Conservation (phyloP, 2,329 filamentous ascomycete species). For the Chaetomium strumarium region DNA sequence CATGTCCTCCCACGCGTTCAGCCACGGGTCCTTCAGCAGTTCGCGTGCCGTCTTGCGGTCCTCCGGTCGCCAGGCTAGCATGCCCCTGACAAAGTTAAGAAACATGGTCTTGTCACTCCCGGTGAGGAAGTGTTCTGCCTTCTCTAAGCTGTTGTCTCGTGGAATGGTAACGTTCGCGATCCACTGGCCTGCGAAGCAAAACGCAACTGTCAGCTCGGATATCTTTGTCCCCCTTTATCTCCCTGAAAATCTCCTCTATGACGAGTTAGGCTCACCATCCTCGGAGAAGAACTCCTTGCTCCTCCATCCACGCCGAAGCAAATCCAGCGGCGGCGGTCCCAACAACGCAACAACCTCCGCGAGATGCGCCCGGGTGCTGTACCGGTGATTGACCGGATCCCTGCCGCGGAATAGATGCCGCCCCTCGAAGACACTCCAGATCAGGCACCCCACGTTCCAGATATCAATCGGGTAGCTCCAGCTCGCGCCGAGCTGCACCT, state of each 20-base stretch:
- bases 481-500: slow-evolving; percentile 31
- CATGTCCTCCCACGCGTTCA: neutral
- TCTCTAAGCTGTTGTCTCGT: slow-evolving; percentile 3
- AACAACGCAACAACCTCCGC: slow-evolving; percentile 44
- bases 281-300: slow-evolving; percentile 12
- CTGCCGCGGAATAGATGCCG: slow-evolving; percentile 32
- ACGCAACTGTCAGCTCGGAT: neutral
- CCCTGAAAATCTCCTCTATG: neutral
- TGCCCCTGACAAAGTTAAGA: slow-evolving; percentile 12
- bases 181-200: neutral
- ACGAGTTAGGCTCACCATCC: neutral
- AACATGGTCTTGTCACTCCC: slow-evolving; percentile 7
- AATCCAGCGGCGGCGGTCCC: slow-evolving; percentile 34
- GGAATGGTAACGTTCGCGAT: neutral
- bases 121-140: neutral
- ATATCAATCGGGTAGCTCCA: slow-evolving; percentile 35
- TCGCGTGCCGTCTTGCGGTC: slow-evolving; percentile 11
- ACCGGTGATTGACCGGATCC: slow-evolving; percentile 35
- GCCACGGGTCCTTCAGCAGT: slow-evolving; percentile 13
- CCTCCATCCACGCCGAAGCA: slow-evolving; percentile 21
- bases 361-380: slow-evolving; percentile 34
- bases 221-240: neutral
- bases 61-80: slow-evolving; percentile 18
- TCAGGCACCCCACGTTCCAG: slow-evolving; percentile 33
- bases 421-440: slow-evolving; percentile 34